Conservation (phyloP, 2,329 filamentous ascomycete species). For the Epichloe gansuensis region DNA sequence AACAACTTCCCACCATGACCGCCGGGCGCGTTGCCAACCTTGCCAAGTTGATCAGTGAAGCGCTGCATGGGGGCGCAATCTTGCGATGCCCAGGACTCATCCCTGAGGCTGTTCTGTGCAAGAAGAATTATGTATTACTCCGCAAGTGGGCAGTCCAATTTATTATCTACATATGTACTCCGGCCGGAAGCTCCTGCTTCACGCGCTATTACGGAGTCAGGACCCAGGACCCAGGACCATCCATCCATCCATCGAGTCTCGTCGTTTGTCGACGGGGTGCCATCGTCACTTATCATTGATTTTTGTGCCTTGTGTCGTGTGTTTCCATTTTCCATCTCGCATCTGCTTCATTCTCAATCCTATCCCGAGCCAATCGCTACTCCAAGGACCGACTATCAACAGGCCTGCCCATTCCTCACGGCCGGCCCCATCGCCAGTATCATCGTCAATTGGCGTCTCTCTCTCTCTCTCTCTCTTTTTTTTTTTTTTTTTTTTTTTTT, state of each 20-base stretch:
- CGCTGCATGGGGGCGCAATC: too few species aligned
- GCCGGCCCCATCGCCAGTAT: neutral
- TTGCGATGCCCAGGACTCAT: constrained; percentile 9
- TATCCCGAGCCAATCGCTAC: too few species aligned
- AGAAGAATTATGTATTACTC: neutral
- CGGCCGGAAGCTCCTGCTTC: neutral
- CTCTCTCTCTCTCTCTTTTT: too few species aligned
- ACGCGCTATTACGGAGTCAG: neutral
- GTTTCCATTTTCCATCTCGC: too few species aligned
- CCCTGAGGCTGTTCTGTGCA: neutral
- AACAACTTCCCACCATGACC: too few species aligned
- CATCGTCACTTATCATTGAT: too few species aligned
- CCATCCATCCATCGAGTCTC: neutral
- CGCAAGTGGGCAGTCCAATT: constrained; percentile 2
- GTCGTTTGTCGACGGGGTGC: neutral
- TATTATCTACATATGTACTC: neutral
- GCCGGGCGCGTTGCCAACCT: too few species aligned
- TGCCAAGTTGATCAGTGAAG: too few species aligned
- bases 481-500: neutral
- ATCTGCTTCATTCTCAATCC: too few species aligned
- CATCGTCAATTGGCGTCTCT: neutral
- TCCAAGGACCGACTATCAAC: neutral
- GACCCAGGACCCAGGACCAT: neutral
- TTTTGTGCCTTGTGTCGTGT: too few species aligned
- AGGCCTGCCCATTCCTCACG: neutral